Conservation (phyloP, 257 asterid species). For the Leptodermis oblonga region DNA sequence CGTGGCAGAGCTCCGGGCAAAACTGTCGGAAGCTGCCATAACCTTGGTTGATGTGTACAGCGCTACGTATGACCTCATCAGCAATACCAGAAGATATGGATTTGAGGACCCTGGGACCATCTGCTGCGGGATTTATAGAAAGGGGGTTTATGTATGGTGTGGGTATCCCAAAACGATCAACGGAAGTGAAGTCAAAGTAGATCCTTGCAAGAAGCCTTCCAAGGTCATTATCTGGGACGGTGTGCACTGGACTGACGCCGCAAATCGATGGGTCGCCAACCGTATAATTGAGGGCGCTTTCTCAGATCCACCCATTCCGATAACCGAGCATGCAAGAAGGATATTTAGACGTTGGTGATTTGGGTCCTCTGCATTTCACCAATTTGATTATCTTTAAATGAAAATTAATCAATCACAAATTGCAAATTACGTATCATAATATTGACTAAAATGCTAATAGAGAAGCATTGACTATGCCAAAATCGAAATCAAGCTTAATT, state of each 20-base stretch:
- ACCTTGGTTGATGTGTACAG: constrained; percentile 50
- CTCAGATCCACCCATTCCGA: constrained; percentile 19
- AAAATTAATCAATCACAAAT: too few species aligned
- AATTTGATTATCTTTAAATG: too few species aligned
- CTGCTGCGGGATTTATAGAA: constrained; percentile 60
- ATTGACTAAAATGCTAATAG: too few species aligned
- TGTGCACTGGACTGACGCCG: constrained; percentile 20
- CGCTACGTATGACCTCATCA: constrained; percentile 53
- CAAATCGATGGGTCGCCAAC: constrained; percentile 21
- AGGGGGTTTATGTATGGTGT: constrained; percentile 49
- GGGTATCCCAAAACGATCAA: constrained; percentile 32
- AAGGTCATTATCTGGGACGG: constrained; percentile 23
- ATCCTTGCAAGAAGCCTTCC: constrained; percentile 38
- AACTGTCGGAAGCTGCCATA: constrained; percentile 35
- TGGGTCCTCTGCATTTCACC: too few species aligned
- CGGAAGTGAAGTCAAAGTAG: constrained; percentile 42
- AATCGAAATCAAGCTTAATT: too few species aligned
- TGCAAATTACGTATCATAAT: too few species aligned
- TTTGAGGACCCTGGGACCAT: constrained; percentile 37
- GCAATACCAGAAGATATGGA: constrained; percentile 43
- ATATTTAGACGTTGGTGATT: too few species aligned
- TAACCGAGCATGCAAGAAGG: too few species aligned
- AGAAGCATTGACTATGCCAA: too few species aligned
- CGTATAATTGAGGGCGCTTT: constrained; percentile 12
- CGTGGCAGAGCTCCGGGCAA: constrained; percentile 22